Percentiles rank a stretch among this genome's conserved stretches.
Evolutionary conservation across 192 early-diverging fungal species (phyloP).

Genomic region (Kickxella alabastrina): DNA sequence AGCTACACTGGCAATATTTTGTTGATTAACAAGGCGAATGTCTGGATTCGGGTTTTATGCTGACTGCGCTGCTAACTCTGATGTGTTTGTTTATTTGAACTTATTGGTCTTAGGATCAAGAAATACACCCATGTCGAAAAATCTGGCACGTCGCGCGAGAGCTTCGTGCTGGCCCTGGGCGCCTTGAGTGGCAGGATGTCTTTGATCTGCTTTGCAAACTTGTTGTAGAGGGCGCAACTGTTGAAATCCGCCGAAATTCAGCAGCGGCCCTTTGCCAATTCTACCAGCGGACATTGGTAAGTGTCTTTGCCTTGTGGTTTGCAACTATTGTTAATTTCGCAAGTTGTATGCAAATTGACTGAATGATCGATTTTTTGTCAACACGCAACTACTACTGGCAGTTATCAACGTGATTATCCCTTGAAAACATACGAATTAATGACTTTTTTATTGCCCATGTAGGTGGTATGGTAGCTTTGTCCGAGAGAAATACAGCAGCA

Average conservation of each 20-base stretch:
- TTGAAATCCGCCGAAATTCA: constrained; percentile 42
- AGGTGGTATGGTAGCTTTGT: background rate
- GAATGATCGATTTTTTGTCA: too few species aligned
- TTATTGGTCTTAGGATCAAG: constrained; percentile 26
- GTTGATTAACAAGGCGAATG: too few species aligned
- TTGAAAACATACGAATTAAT: too few species aligned
- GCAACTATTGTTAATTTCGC: too few species aligned
- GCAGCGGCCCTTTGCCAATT: constrained; percentile 29
- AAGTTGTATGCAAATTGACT: too few species aligned
- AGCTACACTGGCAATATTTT: too few species aligned
- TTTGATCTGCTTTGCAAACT: constrained; percentile 20
- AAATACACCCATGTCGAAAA: constrained; percentile 16
- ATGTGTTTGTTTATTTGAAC: too few species aligned
- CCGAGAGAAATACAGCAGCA: background rate
- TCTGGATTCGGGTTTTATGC: too few species aligned
- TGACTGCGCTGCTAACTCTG: too few species aligned
- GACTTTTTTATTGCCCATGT: background rate
- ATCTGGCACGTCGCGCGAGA: constrained; percentile 32
- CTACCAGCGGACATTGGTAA: constrained; percentile 15
- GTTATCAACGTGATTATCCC: too few species aligned
- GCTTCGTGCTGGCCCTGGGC: constrained; percentile 42
- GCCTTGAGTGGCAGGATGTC: constrained; percentile 14
- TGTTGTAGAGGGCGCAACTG: constrained; percentile 12
- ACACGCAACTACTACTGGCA: too few species aligned
- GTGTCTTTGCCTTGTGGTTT: too few species aligned